phyloP scores from a whole-genome alignment of 805 yeast genomes.

The Yarrowia osloensis region DNA sequence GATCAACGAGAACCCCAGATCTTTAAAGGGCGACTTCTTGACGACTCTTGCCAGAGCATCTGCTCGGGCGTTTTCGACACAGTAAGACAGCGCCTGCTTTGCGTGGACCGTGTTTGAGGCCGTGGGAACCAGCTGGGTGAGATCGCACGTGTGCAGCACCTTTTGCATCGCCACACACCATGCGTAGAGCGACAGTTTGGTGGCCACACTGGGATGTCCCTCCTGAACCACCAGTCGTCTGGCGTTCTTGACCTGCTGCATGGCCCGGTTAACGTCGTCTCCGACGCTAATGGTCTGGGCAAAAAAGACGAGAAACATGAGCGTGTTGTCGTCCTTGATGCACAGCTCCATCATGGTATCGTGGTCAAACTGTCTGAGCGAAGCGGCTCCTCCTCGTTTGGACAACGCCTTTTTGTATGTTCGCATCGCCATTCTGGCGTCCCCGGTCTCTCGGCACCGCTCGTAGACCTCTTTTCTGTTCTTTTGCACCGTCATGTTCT shows the following conservation, averaged over 20 bases:
- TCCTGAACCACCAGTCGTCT: not conserved
- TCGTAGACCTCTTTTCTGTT: not conserved
- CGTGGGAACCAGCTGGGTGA: not conserved
- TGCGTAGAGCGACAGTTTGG: not conserved
- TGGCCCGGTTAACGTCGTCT: not conserved
- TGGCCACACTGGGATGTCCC: not conserved
- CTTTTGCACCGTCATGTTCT: not conserved
- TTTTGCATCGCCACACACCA: conserved; percentile 17
- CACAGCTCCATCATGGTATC: not conserved
- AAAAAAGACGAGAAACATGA: conserved; percentile 16
- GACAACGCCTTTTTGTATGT: not conserved
- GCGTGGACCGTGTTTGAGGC: not conserved
- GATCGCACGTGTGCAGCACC: not conserved
- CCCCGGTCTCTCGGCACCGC: not conserved
- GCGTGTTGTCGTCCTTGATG: not conserved
- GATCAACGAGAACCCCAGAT: not conserved
- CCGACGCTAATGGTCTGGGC: not conserved
- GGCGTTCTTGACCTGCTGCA: not conserved
- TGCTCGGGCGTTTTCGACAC: not conserved
- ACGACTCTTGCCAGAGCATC: not conserved
- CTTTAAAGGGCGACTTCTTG: not conserved
- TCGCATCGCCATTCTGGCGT: not conserved
- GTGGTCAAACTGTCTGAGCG: conserved; percentile 8
- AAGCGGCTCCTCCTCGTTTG: not conserved
- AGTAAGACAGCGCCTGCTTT: not conserved